Evolutionary conservation across 2,329 filamentous ascomycete species (phyloP), one percentile per base, ranked within the genome.

Genomic region (Dactylella cylindrospora): DNA sequence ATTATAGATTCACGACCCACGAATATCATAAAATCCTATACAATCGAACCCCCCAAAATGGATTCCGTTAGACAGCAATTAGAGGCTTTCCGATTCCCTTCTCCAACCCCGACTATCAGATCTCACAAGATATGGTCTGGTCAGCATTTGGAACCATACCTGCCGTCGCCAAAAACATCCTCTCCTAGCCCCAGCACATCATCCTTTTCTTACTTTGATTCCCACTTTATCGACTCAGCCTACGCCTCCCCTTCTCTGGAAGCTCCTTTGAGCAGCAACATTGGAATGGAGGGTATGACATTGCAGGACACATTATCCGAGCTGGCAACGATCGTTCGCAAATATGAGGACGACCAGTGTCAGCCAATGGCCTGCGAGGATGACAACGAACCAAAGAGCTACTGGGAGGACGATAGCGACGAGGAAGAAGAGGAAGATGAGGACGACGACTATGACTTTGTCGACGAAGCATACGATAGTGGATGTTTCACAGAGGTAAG

Each of bases 401-500:
- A 54, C 17, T 62, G 57, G 57, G 49, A 62, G 7, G 40, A 40
- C 36, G 49, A 54, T n/a, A 62, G 57, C 15, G 49, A 53, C 20
- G 50, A 53, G 4, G 38, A 29, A 4, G 46, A 51, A 10, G 45
- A 51, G 17, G 50, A 53, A 3, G 38, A 29, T 5, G 46, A 51
- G 12, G 45, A 51, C 23, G 43, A 49, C 19, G 57, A 62, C 31
- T 47, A 54, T 28, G 57, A 62, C 31, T 53, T 62, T 40, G 49
- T 62, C 31, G 57, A 62, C 38, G 57, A 62, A 35, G 57, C 57
- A 17, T 62, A 62, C 39, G 57, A 62, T 40, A 62, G 57, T 13
- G 57, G 57, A 3, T 62, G 57, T 54, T 62, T 62, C 49, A 62
- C 57, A 20, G 57, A 62, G 57, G 57, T 62, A 62, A 62, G 57